Base-by-base conservation (phyloP, 2,329 filamentous ascomycete species). In the Colletotrichum shisoi region DNA sequence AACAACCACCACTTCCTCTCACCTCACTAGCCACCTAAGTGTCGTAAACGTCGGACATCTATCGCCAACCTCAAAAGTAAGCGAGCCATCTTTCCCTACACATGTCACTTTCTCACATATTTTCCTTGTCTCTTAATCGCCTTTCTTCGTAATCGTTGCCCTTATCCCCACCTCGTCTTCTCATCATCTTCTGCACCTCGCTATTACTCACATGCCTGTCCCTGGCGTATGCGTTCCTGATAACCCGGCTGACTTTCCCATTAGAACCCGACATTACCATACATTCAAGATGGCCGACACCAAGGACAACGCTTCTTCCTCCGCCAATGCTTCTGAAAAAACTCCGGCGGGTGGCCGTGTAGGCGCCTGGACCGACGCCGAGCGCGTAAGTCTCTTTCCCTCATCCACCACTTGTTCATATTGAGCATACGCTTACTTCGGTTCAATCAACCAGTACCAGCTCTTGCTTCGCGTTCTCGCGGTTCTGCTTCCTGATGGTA, bases 381-480 rank as follows among this genome's bases (percentile, higher is more conserved):
- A 76, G 31, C 79, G 79, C 67, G 78, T 75, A 72, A 65, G 65
- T 49, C 3, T 31, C 15, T 42, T 27, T 7, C 31, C 15, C 17
- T 39, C 17, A 3, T 2, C 15, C n/a, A 3, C 15, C n/a, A 3
- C 7, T 40, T 8, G 19, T 21, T 56, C 12, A 4, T 13, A 5
- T 21, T 19, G 5, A 27, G 19, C 39, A 15, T 34, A 12, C 12
- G 37, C 37, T 62, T 12, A 58, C 4, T 27, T 13, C 13, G 24
- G 3, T 15, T 4, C 34, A 19, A 24, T 2, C 34, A 19, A 21
- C 8, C 13, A 80, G 79, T 72, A 71, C 9, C 74, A 79, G 39
- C 73, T 80, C 7, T 71, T 80, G 4, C 68, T 80, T 1, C 76
- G 77, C 7, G 73, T 80, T 61, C 71, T 80, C 17, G 71, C 72